These are phyloP conservation scores for Penicillium brevicompactum DNA, from an alignment of 2,329 filamentous ascomycete genomes.

Conservation along the genomic window DNA sequence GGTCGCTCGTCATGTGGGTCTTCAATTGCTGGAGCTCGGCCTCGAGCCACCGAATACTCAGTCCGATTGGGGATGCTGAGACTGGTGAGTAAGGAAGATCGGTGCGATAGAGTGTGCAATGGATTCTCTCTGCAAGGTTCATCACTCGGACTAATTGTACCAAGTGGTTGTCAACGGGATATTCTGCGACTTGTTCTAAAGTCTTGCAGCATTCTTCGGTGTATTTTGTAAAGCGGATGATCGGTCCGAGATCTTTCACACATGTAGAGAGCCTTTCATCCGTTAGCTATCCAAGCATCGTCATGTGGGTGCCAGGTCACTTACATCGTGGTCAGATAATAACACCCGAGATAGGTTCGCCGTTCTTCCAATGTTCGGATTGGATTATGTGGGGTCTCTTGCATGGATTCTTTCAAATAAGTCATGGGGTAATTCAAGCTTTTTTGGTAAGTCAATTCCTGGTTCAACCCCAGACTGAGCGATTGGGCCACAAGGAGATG, in stretches of 20 bases:
- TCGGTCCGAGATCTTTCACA: conserved; percentile 50
- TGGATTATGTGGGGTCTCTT: conserved; percentile 29
- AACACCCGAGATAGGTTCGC: conserved; percentile 56
- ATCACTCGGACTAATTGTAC: conserved; percentile 54
- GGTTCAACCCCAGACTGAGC: conserved; percentile 50
- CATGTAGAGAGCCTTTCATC: conserved; percentile 20
- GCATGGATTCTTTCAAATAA: conserved; percentile 11
- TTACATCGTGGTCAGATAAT: conserved; percentile 58
- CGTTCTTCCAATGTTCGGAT: conserved; percentile 55
- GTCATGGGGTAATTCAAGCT: conserved; percentile 9
- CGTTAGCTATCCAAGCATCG: not conserved
- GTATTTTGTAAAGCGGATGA: conserved; percentile 57
- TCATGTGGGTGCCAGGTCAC: conserved; percentile 19
- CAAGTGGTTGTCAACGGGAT: conserved; percentile 51
- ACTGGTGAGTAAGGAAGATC: conserved; percentile 16
- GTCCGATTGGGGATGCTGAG: conserved; percentile 19
- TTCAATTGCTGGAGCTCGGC: conserved; percentile 41
- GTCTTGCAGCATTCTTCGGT: conserved; percentile 54
- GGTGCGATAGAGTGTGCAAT: conserved; percentile 27
- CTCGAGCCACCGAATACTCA: conserved; percentile 48
- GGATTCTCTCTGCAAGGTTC: conserved; percentile 55
- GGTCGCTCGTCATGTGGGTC: conserved; percentile 3
- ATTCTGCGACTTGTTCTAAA: conserved; percentile 49
- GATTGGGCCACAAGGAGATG: conserved; percentile 52
- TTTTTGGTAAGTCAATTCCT: conserved; percentile 9